These are phyloP conservation scores for Pythium rishiriense DNA, from an alignment of 352 stramenopile species.

Conservation along the genomic window DNA sequence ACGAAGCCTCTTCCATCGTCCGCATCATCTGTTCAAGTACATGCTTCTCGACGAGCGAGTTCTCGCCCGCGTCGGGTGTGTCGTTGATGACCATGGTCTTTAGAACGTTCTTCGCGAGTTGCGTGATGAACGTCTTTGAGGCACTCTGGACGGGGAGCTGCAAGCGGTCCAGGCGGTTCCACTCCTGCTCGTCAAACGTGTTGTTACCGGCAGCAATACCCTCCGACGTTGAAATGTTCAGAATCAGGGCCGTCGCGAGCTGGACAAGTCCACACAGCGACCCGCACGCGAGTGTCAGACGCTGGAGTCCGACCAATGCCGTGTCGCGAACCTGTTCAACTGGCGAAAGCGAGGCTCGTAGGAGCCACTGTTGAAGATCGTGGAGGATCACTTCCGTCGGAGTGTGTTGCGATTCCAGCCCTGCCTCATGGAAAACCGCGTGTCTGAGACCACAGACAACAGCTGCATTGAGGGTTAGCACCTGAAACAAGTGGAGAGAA, in stretches of 20 bases:
- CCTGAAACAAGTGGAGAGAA: no score
- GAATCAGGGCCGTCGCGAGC: slow-evolving; percentile 56
- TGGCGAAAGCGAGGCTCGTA: slow-evolving; percentile 54
- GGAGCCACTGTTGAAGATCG: slow-evolving; percentile 70
- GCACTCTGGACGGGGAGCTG: slow-evolving; percentile 38
- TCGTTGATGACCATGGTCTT: slow-evolving; percentile 51
- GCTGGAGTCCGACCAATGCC: slow-evolving; percentile 58
- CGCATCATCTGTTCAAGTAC: slow-evolving; percentile 49
- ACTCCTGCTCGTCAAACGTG: slow-evolving; percentile 42
- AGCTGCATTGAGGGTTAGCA: no score
- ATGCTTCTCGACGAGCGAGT: slow-evolving; percentile 46
- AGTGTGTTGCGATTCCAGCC: slow-evolving; percentile 45
- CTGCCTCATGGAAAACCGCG: slow-evolving; percentile 56
- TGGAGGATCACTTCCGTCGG: slow-evolving; percentile 50
- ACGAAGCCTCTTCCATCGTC: slow-evolving; percentile 7
- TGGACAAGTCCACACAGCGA: slow-evolving; percentile 80
- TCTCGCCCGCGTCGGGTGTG: slow-evolving; percentile 30
- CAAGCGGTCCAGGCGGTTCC: slow-evolving; percentile 63
- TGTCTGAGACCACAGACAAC: slow-evolving; percentile 46
- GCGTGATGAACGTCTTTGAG: slow-evolving; percentile 45
- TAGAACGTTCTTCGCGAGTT: slow-evolving; percentile 50
- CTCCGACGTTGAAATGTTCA: slow-evolving; percentile 40
- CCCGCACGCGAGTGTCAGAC: slow-evolving; percentile 66
- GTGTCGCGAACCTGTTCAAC: slow-evolving; percentile 55
- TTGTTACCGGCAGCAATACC: neutral